These are phyloP conservation scores for Neckera pumila DNA, from an alignment of 225 moss, liverwort and hornwort genomes.

Conservation along the genomic window DNA sequence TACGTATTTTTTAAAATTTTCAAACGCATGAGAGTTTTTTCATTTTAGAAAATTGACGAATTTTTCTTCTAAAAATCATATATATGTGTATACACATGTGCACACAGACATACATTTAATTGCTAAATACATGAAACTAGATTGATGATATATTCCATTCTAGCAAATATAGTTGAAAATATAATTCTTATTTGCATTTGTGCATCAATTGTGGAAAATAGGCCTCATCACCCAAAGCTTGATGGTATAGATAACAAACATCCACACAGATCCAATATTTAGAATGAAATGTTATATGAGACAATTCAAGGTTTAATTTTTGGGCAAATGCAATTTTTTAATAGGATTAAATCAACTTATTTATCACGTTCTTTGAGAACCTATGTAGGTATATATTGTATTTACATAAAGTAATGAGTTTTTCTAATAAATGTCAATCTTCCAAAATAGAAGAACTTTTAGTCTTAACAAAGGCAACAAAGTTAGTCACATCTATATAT, in stretches of 20 bases:
- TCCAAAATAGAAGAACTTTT: neutral
- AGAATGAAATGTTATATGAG: neutral
- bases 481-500: neutral
- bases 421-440: neutral
- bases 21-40: too few relatives aligned
- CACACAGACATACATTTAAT: too few relatives aligned
- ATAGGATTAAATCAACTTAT: neutral
- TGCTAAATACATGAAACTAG: neutral
- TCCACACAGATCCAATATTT: neutral
- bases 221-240: neutral
- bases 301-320: neutral
- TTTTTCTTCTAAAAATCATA: too few relatives aligned
- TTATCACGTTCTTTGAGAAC: neutral
- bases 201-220: neutral
- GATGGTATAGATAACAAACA: neutral
- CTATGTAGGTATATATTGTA: neutral
- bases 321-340: neutral
- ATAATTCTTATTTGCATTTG: accelerated
- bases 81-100: too few relatives aligned
- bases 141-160: neutral
- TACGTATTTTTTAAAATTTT: too few relatives aligned
- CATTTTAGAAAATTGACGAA: too few relatives aligned
- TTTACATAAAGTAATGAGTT: neutral
- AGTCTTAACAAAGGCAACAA: neutral
- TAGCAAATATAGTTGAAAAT: neutral